Base-by-base conservation (phyloP, 331 rosid species). In the Erythrophleum ivorense region DNA sequence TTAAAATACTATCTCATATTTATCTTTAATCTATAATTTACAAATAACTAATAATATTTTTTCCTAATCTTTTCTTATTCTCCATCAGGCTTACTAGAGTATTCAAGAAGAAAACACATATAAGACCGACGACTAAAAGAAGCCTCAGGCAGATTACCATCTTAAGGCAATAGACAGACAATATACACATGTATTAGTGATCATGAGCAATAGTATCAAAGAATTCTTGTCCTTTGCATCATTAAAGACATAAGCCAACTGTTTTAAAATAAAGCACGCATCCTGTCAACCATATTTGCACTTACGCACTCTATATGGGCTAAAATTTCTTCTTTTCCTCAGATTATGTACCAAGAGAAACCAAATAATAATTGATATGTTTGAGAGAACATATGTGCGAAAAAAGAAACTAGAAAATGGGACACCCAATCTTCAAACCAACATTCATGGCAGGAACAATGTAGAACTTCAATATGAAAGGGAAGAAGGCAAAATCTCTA, bases 181-280 rank as follows among this genome's bases (percentile, higher is more conserved):
- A 34, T 4, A 64, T 41, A 71, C 71, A 79, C 53, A 38, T 29
- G 41, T 45, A 65, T 57, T 68, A 73, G 73, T 14, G 10, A 62
- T 33, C 73, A 21, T 41, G 62, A 66, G 43, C 49, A 46, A 21
- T 60, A 43, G 73, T 50, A 48, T 31, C 5, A 45, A 59, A 52
- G 75, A 43, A 29, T 77, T 45, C 19, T 13, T 43, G 3, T 21
- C 41, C 21, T 24, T 13, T 12, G 36, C 11, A 12, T 24, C 6
- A 71, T 68, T 46, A 21, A 68, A 69, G 59, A 64, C 34, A 67
- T 48, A 49, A 66, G 57, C 55, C 46, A 73, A 72, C 60, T 53
- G 48, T 29, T 53, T 55, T 55, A 63, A 13, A 41, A 55, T 19
- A 60, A 60, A 16, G 68, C 67, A 43, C 21, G 33, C 41, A 24